Percentiles rank a stretch among this genome's conserved stretches.
These are phyloP conservation scores for Akanthomyces lecanii DNA, from an alignment of 2,329 filamentous ascomycete species.

Conservation along the genomic window DNA sequence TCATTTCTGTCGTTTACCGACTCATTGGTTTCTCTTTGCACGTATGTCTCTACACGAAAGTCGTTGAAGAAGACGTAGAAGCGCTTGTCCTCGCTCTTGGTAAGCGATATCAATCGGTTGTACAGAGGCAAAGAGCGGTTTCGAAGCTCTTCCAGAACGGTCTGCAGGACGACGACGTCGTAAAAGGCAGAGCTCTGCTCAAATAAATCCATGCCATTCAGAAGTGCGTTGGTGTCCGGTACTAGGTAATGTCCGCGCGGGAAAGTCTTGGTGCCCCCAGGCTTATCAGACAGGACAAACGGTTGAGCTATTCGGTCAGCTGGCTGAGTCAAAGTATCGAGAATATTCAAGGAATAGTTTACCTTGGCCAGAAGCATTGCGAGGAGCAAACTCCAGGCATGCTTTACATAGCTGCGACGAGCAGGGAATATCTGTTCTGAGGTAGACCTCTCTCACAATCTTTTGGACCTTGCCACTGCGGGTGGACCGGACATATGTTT, in stretches of 20 bases:
- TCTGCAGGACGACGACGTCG: conserved; percentile 95
- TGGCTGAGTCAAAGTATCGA: conserved; percentile 15
- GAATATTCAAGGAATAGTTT: conserved; percentile 24
- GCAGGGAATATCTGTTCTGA: conserved; percentile 95
- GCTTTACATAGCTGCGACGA: conserved; percentile 81
- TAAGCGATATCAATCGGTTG: conserved; percentile 84
- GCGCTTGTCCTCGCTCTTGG: conserved; percentile 92
- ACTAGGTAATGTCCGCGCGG: conserved; percentile 89
- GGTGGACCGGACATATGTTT: conserved; percentile 91
- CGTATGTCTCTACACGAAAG: conserved; percentile 87
- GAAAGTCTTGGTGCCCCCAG: conserved; percentile 76
- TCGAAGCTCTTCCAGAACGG: conserved; percentile 91
- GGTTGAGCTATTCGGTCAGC: conserved; percentile 55
- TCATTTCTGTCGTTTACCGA: conserved; percentile 97
- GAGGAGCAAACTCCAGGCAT: conserved; percentile 71
- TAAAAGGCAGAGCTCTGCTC: conserved; percentile 89
- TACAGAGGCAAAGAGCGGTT: conserved; percentile 92
- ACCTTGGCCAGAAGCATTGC: conserved; percentile 76
- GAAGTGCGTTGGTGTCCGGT: conserved; percentile 91
- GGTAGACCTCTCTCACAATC: conserved; percentile 93
- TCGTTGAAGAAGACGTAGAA: conserved; percentile 99
- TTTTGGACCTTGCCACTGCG: conserved; percentile 97
- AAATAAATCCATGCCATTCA: conserved; percentile 96
- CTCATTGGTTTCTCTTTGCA: conserved; percentile 70
- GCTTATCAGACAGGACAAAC: conserved; percentile 84